These are phyloP conservation scores for Solanum pimpinellifolium DNA, from an alignment of 257 asterid species.

Conservation along the genomic window DNA sequence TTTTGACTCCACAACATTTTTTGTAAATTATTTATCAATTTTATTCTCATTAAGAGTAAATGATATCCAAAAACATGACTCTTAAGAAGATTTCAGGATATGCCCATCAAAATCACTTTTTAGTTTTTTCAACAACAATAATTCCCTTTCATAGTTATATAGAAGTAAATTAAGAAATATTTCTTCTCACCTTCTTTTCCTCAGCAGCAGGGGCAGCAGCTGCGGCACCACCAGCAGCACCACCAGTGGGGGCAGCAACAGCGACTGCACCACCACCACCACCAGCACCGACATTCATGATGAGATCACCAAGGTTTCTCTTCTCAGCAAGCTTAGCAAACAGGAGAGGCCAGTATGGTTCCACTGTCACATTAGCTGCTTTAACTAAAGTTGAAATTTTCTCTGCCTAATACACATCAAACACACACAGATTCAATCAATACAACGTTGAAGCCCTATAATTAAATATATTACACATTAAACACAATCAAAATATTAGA, in stretches of 20 bases:
- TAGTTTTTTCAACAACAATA: not conserved
- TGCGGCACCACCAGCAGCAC: slow-evolving; percentile 27
- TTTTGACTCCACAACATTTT: no score
- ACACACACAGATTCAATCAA: not conserved
- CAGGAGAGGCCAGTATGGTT: slow-evolving; percentile 68
- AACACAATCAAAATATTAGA: not conserved
- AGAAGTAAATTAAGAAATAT: not conserved
- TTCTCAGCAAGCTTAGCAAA: slow-evolving; percentile 65
- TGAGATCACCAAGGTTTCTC: slow-evolving; percentile 46
- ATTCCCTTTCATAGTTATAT: not conserved
- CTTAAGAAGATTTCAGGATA: not conserved
- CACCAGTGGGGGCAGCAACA: slow-evolving; percentile 32
- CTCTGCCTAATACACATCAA: slow-evolving; percentile 37
- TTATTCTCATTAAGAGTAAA: not conserved
- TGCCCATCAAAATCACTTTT: not conserved
- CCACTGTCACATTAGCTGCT: slow-evolving; percentile 55
- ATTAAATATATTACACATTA: not conserved
- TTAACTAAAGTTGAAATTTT: slow-evolving; percentile 38
- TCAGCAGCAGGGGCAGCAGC: slow-evolving; percentile 48
- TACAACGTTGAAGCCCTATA: no score
- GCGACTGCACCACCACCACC: slow-evolving; percentile 46
- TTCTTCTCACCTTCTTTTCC: slow-evolving; percentile 31
- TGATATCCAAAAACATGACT: not conserved
- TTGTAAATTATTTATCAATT: not conserved
- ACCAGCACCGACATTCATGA: slow-evolving; percentile 53